Base-by-base conservation (phyloP, 1,284 basidiomycete genomes). In the Somion occarium region DNA sequence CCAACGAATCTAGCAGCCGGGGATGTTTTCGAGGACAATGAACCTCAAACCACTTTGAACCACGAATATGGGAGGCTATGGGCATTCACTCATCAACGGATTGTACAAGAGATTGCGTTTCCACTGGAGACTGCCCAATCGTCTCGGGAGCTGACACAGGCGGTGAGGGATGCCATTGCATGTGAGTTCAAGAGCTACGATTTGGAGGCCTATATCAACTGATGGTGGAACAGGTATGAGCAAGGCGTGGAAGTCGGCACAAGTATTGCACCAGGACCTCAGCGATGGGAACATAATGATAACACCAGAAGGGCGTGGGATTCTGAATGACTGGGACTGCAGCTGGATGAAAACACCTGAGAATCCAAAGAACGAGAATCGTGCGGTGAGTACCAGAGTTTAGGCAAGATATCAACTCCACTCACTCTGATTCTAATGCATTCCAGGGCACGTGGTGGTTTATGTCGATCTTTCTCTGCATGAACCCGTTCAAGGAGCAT, bases 391-490 rank as follows among this genome's bases (percentile, higher is more conserved):
- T 43, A n/a, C n/a, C 41, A 27, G 25, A 19, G 30, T 37, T n/a
- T 11, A 34, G 18, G 48, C 50, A 2, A 19, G 9, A 9, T 19
- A 15, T 42, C 19, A 9, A 4, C 5, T 23, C 20, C 46, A 30
- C 12, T 11, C 24, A 27, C 13, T 23, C 11, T 23, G n/a, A n/a
- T n/a, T n/a, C n/a, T n/a, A n/a, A n/a, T n/a, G n/a, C 26, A 34
- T 25, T 48, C 3, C 37, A 50, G 48, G 48, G 48, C 3, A 50
- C 48, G 5, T 50, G 48, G 48, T 2, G 12, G 13, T 50, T 43
- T 24, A 18, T 44, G 23, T 50, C 48, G 5, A 37, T 38, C 42
- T 9, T 15, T 3, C 48, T 50, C 11, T 3, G 15, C 12, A 11
- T 3, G 13, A 34, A 43, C 26, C 39, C 39, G 20, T 23, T 13